A percentile compares a stretch with the other conserved stretches of the same genome.
Evolutionary conservation across 805 yeast genomes (phyloP).

Genomic region (Sporopachydermia lactativora): DNA sequence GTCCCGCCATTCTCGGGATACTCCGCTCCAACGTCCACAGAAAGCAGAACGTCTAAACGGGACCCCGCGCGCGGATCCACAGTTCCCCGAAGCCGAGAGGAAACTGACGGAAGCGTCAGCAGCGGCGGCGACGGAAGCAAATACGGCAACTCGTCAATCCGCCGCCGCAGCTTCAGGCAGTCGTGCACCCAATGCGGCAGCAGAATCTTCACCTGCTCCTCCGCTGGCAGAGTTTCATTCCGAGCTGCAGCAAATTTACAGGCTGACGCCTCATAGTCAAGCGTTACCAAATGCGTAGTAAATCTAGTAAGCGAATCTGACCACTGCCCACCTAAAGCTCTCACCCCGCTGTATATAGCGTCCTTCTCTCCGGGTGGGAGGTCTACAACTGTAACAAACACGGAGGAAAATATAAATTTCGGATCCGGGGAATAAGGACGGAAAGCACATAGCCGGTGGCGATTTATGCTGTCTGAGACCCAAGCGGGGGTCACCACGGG

Average conservation of each 20-base stretch:
- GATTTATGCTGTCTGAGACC: constrained; percentile 34
- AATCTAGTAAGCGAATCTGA: constrained; percentile 46
- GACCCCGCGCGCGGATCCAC: background rate
- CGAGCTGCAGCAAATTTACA: constrained; percentile 38
- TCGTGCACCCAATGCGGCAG: constrained; percentile 72
- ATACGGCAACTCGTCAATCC: constrained; percentile 40
- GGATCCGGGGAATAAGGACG: constrained; percentile 62
- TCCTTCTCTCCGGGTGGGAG: constrained; percentile 46
- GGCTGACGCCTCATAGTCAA: constrained; percentile 38
- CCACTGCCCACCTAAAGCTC: constrained; percentile 67
- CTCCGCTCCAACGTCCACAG: background rate
- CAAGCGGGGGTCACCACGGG: constrained; percentile 55
- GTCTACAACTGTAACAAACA: constrained; percentile 46
- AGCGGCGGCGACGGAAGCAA: constrained; percentile 25
- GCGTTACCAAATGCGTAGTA: constrained; percentile 69
- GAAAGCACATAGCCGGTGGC: background rate
- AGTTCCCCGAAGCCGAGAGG: background rate
- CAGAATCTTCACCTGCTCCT: constrained; percentile 36
- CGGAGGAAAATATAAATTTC: constrained; percentile 43
- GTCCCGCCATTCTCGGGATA: too few relatives aligned
- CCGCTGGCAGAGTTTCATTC: constrained; percentile 14
- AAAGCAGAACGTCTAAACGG: background rate
- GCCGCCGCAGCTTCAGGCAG: constrained; percentile 39
- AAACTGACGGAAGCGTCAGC: constrained; percentile 7
- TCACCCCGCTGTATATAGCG: constrained; percentile 51